These are phyloP conservation scores for Vitis rotundifolia DNA, from an alignment of 164 flowering plant species.

Conservation along the genomic window DNA sequence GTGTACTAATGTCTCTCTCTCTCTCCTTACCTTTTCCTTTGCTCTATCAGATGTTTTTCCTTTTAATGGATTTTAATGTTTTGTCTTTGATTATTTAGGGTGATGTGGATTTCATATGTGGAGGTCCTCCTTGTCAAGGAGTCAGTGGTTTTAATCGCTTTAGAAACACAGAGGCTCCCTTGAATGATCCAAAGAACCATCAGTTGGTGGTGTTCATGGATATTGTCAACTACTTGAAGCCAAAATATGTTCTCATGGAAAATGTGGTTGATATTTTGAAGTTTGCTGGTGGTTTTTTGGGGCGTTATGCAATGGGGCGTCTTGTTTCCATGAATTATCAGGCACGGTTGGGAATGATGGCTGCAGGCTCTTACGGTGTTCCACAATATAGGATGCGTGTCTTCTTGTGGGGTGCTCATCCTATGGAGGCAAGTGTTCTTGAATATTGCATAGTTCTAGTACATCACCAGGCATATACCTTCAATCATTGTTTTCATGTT, in stretches of 20 bases:
- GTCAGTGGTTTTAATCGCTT: conserved; percentile 87
- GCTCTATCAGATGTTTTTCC: neutral
- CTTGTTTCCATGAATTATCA: conserved; percentile 71
- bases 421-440: conserved; percentile 36
- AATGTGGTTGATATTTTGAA: conserved; percentile 80
- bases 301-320: conserved; percentile 73
- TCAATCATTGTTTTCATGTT: neutral
- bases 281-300: conserved; percentile 60
- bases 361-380: conserved; percentile 84
- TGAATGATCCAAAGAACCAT: conserved; percentile 64
- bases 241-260: conserved; percentile 82
- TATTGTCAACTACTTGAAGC: conserved; percentile 64
- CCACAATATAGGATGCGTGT: conserved; percentile 83
- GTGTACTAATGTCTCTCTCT: no score
- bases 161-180: conserved; percentile 47
- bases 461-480: neutral
- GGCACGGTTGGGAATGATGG: conserved; percentile 71
- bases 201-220: conserved; percentile 81
- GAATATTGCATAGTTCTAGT: neutral
- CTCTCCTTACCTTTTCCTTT: neutral
- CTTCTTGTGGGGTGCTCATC: conserved; percentile 88
- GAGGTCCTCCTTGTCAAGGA: conserved; percentile 98
- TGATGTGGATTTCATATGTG: conserved; percentile 79
- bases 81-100: conserved; percentile 44
- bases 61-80: neutral